A percentile compares a stretch with the other conserved stretches of the same genome.
Conservation (phyloP, 768 basidiomycete genomes). For the Leccinum variicolor region DNA sequence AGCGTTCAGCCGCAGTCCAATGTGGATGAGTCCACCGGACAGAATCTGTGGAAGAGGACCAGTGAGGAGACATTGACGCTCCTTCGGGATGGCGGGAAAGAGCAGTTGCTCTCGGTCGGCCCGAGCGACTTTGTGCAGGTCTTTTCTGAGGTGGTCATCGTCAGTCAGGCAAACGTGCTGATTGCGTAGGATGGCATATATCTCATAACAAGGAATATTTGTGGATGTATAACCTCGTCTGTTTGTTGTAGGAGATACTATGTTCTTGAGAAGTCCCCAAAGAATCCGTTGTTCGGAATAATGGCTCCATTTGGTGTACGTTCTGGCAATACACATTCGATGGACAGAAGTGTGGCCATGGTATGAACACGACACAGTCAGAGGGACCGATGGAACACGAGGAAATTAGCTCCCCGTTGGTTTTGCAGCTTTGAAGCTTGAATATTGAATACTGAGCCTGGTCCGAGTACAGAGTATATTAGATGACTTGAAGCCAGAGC, state of each 20-base stretch:
- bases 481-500: too few species aligned
- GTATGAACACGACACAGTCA: too few species aligned
- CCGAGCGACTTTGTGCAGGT: slow-evolving; percentile 14
- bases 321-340: too few species aligned
- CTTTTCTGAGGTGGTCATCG: slow-evolving; percentile 7
- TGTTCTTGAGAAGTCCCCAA: too few species aligned
- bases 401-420: too few species aligned
- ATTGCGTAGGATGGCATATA: background rate
- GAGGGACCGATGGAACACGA: too few species aligned
- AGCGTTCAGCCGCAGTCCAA: background rate
- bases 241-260: background rate
- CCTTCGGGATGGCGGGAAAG: slow-evolving; percentile 1
- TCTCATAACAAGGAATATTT: background rate
- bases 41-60: slow-evolving; percentile 9
- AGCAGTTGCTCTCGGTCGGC: slow-evolving; percentile 6
- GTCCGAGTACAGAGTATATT: too few species aligned
- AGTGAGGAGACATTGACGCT: slow-evolving; percentile 8
- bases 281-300: background rate
- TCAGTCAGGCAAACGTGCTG: slow-evolving; percentile 9
- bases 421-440: too few species aligned
- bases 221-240: too few species aligned
- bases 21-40: background rate
- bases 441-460: too few species aligned
- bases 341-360: too few species aligned
- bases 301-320: too few species aligned